Evolutionary conservation across 2,329 filamentous ascomycete genomes (phyloP).

Genomic region (Alternaria burnsii): DNA sequence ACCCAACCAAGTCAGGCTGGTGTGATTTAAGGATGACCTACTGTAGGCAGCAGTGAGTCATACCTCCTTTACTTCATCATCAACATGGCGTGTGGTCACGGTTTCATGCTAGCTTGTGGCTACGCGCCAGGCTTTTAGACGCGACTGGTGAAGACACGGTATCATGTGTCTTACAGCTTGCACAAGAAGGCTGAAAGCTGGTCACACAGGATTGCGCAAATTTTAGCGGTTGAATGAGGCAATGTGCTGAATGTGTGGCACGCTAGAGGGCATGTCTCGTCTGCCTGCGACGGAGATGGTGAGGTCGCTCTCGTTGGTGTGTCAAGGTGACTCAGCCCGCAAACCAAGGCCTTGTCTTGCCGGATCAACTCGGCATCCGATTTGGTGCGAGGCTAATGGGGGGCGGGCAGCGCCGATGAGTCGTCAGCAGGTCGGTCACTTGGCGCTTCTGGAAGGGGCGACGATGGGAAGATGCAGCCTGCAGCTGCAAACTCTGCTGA

Average conservation of each 20-base stretch:
- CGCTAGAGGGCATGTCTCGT: slow-evolving; percentile 22
- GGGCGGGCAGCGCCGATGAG: slow-evolving; percentile 22
- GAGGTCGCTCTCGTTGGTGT: slow-evolving; percentile 14
- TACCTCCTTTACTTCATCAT: slow-evolving; percentile 13
- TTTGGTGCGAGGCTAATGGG: slow-evolving; percentile 7
- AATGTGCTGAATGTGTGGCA: slow-evolving; percentile 15
- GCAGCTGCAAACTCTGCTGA: slow-evolving; percentile 18
- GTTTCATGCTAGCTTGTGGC: slow-evolving; percentile 10
- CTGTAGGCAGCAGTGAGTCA: slow-evolving; percentile 30
- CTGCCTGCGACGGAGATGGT: slow-evolving; percentile 28
- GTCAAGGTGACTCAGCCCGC: slow-evolving; percentile 38
- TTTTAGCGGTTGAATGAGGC: slow-evolving; percentile 19
- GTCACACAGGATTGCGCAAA: slow-evolving; percentile 30
- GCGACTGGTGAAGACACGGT: slow-evolving; percentile 35
- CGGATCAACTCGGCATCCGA: slow-evolving; percentile 29
- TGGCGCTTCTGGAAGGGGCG: slow-evolving; percentile 30
- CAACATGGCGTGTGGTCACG: slow-evolving; percentile 16
- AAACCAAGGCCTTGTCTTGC: slow-evolving; percentile 16
- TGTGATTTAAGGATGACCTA: not conserved
- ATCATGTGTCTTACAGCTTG: slow-evolving; percentile 37
- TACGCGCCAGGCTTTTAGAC: slow-evolving; percentile 19
- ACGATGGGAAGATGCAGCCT: slow-evolving; percentile 17
- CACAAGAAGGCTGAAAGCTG: slow-evolving; percentile 19
- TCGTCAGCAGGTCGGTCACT: slow-evolving; percentile 16
- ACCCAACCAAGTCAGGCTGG: slow-evolving; percentile 8